Base-by-base conservation (phyloP, 345 rosid genomes). In the Populus euphratica region DNA sequence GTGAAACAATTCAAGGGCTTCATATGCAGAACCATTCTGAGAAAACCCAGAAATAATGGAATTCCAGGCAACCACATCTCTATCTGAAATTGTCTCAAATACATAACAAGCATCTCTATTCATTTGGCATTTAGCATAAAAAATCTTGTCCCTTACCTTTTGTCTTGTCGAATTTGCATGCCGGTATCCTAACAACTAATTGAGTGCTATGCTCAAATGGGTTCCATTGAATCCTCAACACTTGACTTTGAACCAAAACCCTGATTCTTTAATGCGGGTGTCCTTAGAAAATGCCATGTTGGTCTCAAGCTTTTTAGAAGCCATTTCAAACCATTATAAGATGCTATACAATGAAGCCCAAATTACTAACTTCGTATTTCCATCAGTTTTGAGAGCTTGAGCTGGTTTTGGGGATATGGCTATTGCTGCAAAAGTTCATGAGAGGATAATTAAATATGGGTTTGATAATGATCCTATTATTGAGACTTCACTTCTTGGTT, bases 251-350 rank as follows among this genome's bases (percentile, higher is more conserved):
- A 85, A 27, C 79, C 81, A 79, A 27, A 72, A 62, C 43, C 91
- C 97, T 6, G 98, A 95, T 78, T 82, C 98, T 75, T 93, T 92
- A 88, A 95, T 93, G 97, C 91, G 97, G 94, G 89, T 41, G 97
- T 95, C 13, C 91, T 95, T 80, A 91, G 93, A 80, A 95, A 94
- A 80, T 93, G 92, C 86, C 87, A 86, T 78, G 89, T 86, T 88
- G 94, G 94, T 85, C 83, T 68, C 72, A 84, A 43, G 84, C 77
- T 18, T 85, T 85, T 41, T 78, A 10, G 73, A 78, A 65, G 92
- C 98, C 86, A 85, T 93, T 78, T 87, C 80, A 27, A 80, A 89
- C 18, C 91, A 90, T 81, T 69, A 86, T 47, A 52, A 59, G 36
- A 84, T 93, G 93, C 70, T 87, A 8, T 72, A 2, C 72, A 74